phyloP scores from a whole-genome alignment of 495 filamentous ascomycete genomes.

The Geoglossum glabrum region DNA sequence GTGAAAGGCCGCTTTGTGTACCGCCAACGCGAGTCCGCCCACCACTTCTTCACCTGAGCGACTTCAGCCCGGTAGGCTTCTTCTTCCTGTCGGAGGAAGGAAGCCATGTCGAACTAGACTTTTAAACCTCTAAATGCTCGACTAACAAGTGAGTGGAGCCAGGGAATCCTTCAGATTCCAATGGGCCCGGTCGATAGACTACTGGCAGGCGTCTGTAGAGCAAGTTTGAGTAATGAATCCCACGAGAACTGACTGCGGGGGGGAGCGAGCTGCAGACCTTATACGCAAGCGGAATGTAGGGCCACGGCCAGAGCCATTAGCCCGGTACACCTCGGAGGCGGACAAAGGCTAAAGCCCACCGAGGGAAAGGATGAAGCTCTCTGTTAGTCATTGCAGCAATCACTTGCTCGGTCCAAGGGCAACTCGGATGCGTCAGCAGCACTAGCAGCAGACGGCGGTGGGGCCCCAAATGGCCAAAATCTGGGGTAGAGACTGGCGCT shows the following conservation, averaged over 20 bases:
- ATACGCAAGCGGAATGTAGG: background rate
- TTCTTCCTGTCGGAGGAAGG: constrained; percentile 51
- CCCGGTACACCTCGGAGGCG: background rate
- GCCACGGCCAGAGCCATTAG: background rate
- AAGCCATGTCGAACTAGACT: constrained; percentile 15
- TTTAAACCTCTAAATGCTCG: no score
- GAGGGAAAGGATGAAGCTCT: background rate
- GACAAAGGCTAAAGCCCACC: background rate
- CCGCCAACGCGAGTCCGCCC: constrained; percentile 78
- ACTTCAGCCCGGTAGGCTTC: constrained; percentile 62
- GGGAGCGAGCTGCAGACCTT: background rate
- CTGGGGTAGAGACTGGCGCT: no score
- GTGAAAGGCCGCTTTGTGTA: constrained; percentile 85
- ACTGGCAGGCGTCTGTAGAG: background rate
- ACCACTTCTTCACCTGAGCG: constrained; percentile 78
- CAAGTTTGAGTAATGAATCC: background rate
- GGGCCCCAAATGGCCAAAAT: no score
- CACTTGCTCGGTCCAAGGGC: background rate
- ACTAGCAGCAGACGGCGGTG: no score
- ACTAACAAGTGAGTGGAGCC: background rate
- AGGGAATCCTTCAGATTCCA: background rate
- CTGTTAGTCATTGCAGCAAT: background rate
- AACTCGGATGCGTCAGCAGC: background rate
- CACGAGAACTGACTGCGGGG: background rate
- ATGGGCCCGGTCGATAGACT: background rate